Percentiles rank a stretch among this genome's conserved stretches.
These are phyloP conservation scores for Lachnellula arida DNA, from an alignment of 2,329 filamentous ascomycete genomes.

Conservation along the genomic window DNA sequence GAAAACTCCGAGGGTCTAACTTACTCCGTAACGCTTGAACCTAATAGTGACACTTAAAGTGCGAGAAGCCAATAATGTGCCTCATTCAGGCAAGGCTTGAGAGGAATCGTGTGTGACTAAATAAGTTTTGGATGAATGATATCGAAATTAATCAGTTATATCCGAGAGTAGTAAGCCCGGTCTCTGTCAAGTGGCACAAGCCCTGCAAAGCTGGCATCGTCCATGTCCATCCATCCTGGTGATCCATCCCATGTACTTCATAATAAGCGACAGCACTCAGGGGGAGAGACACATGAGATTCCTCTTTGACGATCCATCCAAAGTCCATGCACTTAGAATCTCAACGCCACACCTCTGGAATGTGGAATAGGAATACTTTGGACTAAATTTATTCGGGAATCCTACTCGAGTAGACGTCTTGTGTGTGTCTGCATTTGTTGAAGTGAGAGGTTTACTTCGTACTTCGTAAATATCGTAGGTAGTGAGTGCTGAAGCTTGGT, in stretches of 20 bases:
- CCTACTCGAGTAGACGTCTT: no score
- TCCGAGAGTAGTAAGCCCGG: neutral
- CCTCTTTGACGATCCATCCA: conserved; percentile 3
- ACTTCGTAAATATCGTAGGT: neutral
- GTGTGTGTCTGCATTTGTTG: neutral
- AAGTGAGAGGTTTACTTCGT: no score
- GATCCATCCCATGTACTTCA: neutral
- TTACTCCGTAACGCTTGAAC: neutral
- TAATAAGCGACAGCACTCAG: neutral
- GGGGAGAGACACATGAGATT: conserved; percentile 4
- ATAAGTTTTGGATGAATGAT: neutral
- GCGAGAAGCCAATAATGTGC: neutral
- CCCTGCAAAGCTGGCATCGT: neutral
- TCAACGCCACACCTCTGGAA: neutral
- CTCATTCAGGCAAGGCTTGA: neutral
- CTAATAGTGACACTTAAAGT: neutral
- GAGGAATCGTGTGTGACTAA: neutral
- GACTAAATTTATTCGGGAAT: no score
- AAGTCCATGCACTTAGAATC: neutral
- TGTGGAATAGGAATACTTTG: neutral
- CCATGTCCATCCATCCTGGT: no score
- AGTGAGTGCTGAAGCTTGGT: neutral
- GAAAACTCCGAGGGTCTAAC: neutral
- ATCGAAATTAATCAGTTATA: neutral
- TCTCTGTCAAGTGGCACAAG: neutral